Evolutionary conservation across 768 basidiomycete species (phyloP).

Genomic region (Xanthoconium stramineum): DNA sequence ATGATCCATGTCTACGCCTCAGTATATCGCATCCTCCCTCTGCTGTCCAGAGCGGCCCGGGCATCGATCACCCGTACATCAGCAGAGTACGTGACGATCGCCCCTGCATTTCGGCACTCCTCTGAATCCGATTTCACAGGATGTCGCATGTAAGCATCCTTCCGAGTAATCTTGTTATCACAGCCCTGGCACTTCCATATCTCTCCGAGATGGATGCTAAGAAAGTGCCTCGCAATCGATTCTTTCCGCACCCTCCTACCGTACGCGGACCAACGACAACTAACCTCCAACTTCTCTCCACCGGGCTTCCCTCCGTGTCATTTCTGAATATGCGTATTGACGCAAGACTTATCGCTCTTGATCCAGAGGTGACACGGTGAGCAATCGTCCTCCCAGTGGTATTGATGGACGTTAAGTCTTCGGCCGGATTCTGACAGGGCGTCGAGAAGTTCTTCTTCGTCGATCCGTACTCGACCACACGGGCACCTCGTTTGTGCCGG

Average conservation of each 20-base stretch:
- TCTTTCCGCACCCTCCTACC: constrained; percentile 17
- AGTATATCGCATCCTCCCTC: constrained; percentile 1
- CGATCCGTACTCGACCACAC: constrained; percentile 9
- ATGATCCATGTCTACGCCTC: not conserved
- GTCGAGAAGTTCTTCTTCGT: constrained; percentile 11
- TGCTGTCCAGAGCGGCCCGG: constrained; percentile 4
- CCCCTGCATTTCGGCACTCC: constrained; percentile 6
- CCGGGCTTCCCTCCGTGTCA: constrained; percentile 12
- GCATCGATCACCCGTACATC: constrained; percentile 1
- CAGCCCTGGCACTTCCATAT: constrained; percentile 17
- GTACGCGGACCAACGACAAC: constrained; percentile 11
- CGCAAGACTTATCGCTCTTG: constrained; percentile 12
- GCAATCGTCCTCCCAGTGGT: constrained; percentile 8
- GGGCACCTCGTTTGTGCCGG: not conserved
- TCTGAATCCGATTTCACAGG: not conserved
- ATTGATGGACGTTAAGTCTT: constrained; percentile 5
- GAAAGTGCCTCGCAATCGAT: constrained; percentile 16
- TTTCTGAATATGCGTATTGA: constrained; percentile 14
- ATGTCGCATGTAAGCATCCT: constrained; percentile 11
- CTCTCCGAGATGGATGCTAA: constrained; percentile 14
- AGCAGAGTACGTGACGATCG: constrained; percentile 8
- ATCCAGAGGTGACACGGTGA: constrained; percentile 17
- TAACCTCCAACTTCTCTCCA: constrained; percentile 5
- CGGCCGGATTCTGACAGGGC: not conserved
- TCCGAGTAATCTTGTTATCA: constrained; percentile 4